These are phyloP conservation scores for Piper betle DNA, from an alignment of 164 flowering plant species.

Conservation along the genomic window DNA sequence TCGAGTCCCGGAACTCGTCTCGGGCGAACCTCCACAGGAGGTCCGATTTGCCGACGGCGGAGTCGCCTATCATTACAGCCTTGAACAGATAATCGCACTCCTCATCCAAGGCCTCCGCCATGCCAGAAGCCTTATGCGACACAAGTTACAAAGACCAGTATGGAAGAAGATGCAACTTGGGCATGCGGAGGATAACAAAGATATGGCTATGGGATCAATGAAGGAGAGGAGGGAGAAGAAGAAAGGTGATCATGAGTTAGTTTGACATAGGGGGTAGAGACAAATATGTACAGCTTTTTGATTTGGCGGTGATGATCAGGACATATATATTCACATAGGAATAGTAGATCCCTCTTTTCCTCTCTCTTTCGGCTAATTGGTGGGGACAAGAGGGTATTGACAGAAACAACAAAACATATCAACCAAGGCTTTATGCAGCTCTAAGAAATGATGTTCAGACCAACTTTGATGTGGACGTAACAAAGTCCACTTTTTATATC, in stretches of 20 bases:
- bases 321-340: neutral
- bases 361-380: neutral
- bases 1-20: conserved; percentile 47
- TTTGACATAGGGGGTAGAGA: neutral
- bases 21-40: conserved; percentile 45
- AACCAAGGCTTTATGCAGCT: neutral
- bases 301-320: neutral
- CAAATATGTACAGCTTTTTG: neutral
- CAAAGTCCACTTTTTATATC: too few species aligned
- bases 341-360: neutral
- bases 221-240: neutral
- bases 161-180: neutral
- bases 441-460: neutral
- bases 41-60: conserved; percentile 64
- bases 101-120: conserved; percentile 18
- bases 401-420: neutral
- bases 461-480: too few species aligned
- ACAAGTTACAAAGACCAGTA: neutral
- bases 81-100: conserved; percentile 76
- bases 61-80: conserved; percentile 57
- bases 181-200: neutral
- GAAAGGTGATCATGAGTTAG: neutral
- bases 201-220: neutral
- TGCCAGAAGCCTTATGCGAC: neutral
- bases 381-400: neutral